These are phyloP conservation scores for carrot (Daucus carota) DNA, from an alignment of 129 eudicot genomes.

Conservation along the genomic window DH1_v3.0 NC_030381.2:34632501-34633000, in stretches of 20 bases:
- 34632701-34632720: background rate
- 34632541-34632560: slow-evolving; percentile 1
- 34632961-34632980: slow-evolving; percentile 77
- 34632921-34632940: slow-evolving; percentile 76
- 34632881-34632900: slow-evolving; percentile 35
- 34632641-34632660: slow-evolving; percentile 59
- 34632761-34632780: too few species aligned
- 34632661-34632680: slow-evolving; percentile 85
- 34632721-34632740: background rate
- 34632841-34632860: background rate
- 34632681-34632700: slow-evolving; percentile 27
- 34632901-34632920: slow-evolving; percentile 70
- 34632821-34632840: background rate
- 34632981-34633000: slow-evolving; percentile 97
- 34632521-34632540: slow-evolving; percentile 8
- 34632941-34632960: slow-evolving; percentile 57
- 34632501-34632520: background rate
- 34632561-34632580: background rate
- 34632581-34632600: slow-evolving; percentile 2
- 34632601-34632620: slow-evolving; percentile 1
- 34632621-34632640: background rate
- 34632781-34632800: background rate
- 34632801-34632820: background rate
- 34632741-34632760: background rate
- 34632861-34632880: too few species aligned